These are phyloP conservation scores for Aspergillus chevalieri DNA, from an alignment of 2,329 filamentous ascomycete species.

Conservation along the genomic window DNA sequence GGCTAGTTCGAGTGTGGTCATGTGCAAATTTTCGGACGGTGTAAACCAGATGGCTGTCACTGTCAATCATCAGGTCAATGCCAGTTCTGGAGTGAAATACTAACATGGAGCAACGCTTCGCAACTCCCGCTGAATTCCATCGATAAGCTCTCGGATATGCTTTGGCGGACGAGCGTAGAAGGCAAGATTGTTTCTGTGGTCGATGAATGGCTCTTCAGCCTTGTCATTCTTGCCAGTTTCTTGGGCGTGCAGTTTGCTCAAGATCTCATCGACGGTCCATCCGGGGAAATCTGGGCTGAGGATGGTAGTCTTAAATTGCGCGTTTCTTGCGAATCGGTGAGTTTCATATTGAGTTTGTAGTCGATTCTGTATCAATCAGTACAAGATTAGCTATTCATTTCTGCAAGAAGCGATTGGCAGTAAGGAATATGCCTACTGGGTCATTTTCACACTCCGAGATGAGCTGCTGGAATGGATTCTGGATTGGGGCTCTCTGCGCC, in stretches of 20 bases:
- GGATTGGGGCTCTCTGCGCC: neutral
- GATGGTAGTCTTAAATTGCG: conserved; percentile 68
- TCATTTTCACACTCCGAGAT: conserved; percentile 62
- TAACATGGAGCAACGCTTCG: conserved; percentile 62
- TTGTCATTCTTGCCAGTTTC: conserved; percentile 42
- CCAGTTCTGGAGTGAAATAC: conserved; percentile 23
- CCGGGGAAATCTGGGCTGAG: conserved; percentile 62
- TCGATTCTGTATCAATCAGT: conserved; percentile 27
- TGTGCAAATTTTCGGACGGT: conserved; percentile 70
- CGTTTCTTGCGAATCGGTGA: conserved; percentile 70
- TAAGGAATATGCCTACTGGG: conserved; percentile 48
- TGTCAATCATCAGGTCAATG: neutral
- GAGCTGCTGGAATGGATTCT: conserved; percentile 70
- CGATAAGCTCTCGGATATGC: conserved; percentile 62
- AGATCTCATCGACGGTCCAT: conserved; percentile 68
- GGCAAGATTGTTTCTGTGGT: conserved; percentile 74
- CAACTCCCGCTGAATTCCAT: conserved; percentile 62
- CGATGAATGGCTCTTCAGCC: conserved; percentile 60
- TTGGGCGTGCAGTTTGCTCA: conserved; percentile 58
- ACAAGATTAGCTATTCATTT: neutral
- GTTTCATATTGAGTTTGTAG: conserved; percentile 65
- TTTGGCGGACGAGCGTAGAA: conserved; percentile 81
- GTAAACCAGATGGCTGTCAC: conserved; percentile 73
- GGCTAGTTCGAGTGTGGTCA: conserved; percentile 79
- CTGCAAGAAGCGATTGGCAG: neutral